phyloP scores from a whole-genome alignment of 371 early-diverging fungal species.

The Umbelopsis sp. region DNA sequence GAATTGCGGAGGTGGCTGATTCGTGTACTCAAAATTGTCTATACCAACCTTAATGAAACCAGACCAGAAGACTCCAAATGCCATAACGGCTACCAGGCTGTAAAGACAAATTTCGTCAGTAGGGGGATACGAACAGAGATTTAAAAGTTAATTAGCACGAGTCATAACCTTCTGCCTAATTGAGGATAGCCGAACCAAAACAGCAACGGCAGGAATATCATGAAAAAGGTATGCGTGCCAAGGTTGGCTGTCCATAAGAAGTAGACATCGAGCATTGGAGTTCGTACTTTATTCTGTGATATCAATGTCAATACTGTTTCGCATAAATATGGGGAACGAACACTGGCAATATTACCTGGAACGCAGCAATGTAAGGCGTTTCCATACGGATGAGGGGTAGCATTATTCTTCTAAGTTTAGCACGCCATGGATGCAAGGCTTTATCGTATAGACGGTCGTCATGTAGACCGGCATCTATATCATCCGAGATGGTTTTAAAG shows the following conservation, averaged over 20 bases:
- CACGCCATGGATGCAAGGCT: conserved; percentile 49
- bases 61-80: conserved; percentile 70
- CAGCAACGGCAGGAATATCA: conserved; percentile 69
- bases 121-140: too few relatives aligned
- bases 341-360: conserved; percentile 51
- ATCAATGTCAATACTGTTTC: neutral
- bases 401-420: conserved; percentile 51
- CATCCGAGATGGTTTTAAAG: conserved; percentile 39
- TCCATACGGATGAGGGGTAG: conserved; percentile 58
- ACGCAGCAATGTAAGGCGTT: conserved; percentile 55
- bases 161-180: conserved; percentile 56
- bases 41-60: conserved; percentile 67
- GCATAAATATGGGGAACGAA: neutral
- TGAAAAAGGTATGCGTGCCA: conserved; percentile 77
- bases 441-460: conserved; percentile 51
- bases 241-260: conserved; percentile 68
- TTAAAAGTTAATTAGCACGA: neutral
- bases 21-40: neutral
- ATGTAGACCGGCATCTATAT: conserved; percentile 53
- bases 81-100: conserved; percentile 54
- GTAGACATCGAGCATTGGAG: conserved; percentile 58
- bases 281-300: conserved; percentile 28
- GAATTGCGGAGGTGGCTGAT: neutral
- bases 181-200: conserved; percentile 73
- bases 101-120: neutral